Conservation (phyloP, 2,329 filamentous ascomycete species). For the Botrytis deweyae region DNA sequence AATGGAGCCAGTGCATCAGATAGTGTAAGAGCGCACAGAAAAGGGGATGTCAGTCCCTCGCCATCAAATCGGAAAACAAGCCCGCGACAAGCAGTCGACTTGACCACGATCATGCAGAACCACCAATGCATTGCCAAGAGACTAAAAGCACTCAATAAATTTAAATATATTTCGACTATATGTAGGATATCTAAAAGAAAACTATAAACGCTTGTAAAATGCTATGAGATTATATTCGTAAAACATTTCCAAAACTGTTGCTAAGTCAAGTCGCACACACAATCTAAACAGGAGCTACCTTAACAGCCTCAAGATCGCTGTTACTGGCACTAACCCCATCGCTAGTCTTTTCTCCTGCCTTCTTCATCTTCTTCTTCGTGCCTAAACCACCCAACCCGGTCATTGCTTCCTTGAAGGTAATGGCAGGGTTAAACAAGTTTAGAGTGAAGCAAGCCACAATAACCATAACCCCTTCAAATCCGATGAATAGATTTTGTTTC, state of each 20-base stretch:
- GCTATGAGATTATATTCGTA: neutral
- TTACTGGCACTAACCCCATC: conserved; percentile 16
- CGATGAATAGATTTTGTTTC: conserved; percentile 37
- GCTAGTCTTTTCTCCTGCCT: neutral
- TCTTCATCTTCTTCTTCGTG: conserved; percentile 22
- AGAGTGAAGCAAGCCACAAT: conserved; percentile 30
- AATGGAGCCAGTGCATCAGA: neutral
- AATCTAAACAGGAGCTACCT: conserved; percentile 7
- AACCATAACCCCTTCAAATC: conserved; percentile 35
- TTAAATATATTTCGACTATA: neutral
- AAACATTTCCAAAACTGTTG: neutral
- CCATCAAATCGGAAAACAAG: neutral
- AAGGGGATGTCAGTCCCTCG: no score
- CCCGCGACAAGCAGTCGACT: neutral
- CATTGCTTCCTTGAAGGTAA: conserved; percentile 25
- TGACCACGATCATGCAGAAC: neutral
- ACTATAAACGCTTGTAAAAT: neutral
- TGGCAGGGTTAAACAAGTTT: conserved; percentile 44
- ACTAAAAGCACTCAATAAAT: neutral
- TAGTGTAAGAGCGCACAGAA: neutral
- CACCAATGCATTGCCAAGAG: no score
- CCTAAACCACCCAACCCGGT: conserved; percentile 23
- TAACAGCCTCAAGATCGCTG: conserved; percentile 19
- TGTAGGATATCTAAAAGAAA: neutral
- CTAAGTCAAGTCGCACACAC: neutral